Evolutionary conservation across 2,329 filamentous ascomycete genomes (phyloP).

Genomic region (Xylaria sp.): DNA sequence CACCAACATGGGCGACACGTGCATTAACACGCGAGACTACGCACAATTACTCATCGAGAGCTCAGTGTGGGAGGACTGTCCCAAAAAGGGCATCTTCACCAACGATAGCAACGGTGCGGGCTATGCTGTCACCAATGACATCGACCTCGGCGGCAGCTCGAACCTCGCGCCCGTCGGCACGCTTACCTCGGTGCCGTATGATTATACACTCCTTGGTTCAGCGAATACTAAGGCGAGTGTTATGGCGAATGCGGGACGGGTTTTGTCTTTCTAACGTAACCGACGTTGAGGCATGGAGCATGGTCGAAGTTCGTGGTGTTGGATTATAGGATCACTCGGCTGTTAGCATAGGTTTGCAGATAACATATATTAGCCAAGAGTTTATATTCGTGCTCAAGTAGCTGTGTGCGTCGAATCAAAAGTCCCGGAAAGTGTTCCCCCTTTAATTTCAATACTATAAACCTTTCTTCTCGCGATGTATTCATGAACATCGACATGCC

Average conservation of each 20-base stretch:
- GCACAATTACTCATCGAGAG: conserved; percentile 32
- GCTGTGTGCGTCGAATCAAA: no score
- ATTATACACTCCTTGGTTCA: conserved; percentile 46
- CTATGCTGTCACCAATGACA: conserved; percentile 45
- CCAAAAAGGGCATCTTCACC: conserved; percentile 40
- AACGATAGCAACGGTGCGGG: conserved; percentile 43
- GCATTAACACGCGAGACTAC: conserved; percentile 24
- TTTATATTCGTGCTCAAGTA: no score
- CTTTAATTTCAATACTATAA: no score
- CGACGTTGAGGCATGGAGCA: no score
- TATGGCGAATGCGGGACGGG: conserved; percentile 32
- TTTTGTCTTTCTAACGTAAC: conserved; percentile 29
- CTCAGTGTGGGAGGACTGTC: conserved; percentile 26
- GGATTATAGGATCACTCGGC: no score
- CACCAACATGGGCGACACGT: conserved; percentile 24
- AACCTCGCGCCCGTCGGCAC: conserved; percentile 48
- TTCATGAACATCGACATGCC: neutral
- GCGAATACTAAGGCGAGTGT: conserved; percentile 46
- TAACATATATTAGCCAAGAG: no score
- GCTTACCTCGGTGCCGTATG: conserved; percentile 48
- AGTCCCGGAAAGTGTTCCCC: no score
- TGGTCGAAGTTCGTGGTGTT: no score
- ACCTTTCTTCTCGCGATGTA: no score
- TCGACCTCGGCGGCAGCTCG: conserved; percentile 47
- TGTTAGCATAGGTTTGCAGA: no score